Evolutionary conservation across 306 rosid species (phyloP).

Genomic region (Myrica gale): DNA sequence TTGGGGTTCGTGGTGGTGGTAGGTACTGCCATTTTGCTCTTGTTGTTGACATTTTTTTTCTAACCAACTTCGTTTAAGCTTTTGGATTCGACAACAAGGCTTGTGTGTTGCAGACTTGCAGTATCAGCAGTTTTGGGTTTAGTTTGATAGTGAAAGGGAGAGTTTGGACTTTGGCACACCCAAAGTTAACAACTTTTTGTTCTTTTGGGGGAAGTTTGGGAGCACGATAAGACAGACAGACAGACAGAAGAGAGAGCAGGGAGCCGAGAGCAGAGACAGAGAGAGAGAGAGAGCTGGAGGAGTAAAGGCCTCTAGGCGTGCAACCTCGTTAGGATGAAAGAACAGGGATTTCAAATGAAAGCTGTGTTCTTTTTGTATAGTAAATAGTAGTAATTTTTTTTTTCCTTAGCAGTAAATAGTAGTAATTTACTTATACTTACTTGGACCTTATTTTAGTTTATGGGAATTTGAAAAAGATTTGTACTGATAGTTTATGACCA

Average conservation of each 20-base stretch:
- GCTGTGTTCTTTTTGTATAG: slow-evolving; percentile 29
- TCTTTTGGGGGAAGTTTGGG: not conserved
- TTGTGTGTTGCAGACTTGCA: not conserved
- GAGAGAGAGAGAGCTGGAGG: slow-evolving; percentile 16
- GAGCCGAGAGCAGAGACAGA: too few species aligned
- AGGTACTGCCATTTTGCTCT: slow-evolving; percentile 72
- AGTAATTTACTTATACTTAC: slow-evolving; percentile 23
- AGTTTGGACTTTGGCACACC: not conserved
- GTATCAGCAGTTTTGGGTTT: not conserved
- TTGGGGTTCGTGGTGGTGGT: slow-evolving; percentile 71
- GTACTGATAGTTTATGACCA: not conserved
- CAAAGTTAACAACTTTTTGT: not conserved
- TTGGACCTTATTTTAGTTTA: slow-evolving; percentile 10
- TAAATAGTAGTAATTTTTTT: slow-evolving; percentile 5
- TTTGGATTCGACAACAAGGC: slow-evolving; percentile 11
- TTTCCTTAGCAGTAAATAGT: not conserved
- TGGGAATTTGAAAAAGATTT: slow-evolving; percentile 36
- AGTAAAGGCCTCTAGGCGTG: slow-evolving; percentile 50
- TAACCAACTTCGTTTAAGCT: not conserved
- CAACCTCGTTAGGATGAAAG: slow-evolving; percentile 77
- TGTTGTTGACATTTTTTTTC: slow-evolving; percentile 44
- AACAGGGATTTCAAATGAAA: slow-evolving; percentile 90
- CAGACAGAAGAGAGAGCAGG: too few species aligned
- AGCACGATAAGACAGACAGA: not conserved
- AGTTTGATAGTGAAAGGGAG: slow-evolving; percentile 1